phyloP scores from a whole-genome alignment of 208 protist species.

The Trypanosoma congolense region DNA sequence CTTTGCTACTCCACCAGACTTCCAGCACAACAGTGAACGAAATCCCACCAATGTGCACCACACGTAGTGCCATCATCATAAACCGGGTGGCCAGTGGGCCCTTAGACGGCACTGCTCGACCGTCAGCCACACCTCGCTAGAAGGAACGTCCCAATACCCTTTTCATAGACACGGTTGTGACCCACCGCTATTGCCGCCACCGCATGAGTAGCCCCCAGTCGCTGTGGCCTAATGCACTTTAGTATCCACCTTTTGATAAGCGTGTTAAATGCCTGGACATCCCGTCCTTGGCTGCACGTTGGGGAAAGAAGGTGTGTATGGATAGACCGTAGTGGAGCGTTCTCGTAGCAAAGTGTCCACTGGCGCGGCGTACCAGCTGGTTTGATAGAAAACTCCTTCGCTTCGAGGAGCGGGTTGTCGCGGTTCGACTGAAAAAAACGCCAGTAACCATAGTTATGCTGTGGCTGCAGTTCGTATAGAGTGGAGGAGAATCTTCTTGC shows the following conservation, averaged over 20 bases:
- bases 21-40: too few relatives aligned
- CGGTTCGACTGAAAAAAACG: conserved; percentile 51
- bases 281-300: conserved; percentile 8
- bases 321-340: conserved; percentile 46
- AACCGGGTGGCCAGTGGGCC: too few relatives aligned
- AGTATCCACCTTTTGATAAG: conserved; percentile 45
- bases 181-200: too few relatives aligned
- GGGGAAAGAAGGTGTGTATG: conserved; percentile 67
- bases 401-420: conserved; percentile 27
- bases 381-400: conserved; percentile 47
- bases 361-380: neutral
- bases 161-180: neutral
- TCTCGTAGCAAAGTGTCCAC: conserved; percentile 46
- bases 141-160: neutral
- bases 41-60: too few relatives aligned
- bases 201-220: neutral
- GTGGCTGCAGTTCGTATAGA: conserved; percentile 43
- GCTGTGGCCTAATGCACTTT: conserved; percentile 17
- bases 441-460: conserved; percentile 87
- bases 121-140: too few relatives aligned
- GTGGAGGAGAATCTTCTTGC: conserved; percentile 24
- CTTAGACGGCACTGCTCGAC: too few relatives aligned
- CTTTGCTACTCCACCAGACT: too few relatives aligned
- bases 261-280: conserved; percentile 56
- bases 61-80: too few relatives aligned